phyloP scores from a whole-genome alignment of 176 grass and related monocot species.

The Ensete glaucum region DNA sequence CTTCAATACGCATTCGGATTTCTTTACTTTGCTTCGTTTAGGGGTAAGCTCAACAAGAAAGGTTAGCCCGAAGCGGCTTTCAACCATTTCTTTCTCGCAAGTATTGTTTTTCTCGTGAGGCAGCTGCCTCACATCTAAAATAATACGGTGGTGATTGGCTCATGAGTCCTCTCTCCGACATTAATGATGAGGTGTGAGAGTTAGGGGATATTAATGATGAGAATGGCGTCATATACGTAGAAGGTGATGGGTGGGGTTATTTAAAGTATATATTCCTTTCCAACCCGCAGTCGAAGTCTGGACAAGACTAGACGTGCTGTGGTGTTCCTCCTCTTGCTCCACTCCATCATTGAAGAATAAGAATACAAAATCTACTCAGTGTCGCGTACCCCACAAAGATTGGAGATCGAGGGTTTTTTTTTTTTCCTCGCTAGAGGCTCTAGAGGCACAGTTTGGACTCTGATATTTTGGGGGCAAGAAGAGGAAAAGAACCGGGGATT shows the following conservation, averaged over 20 bases:
- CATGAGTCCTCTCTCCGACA: too few relatives aligned
- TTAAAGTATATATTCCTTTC: conserved; percentile 31
- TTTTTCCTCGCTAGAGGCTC: too few relatives aligned
- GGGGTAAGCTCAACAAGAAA: too few relatives aligned
- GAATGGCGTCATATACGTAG: not conserved
- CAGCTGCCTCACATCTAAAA: too few relatives aligned
- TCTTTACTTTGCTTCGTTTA: too few relatives aligned
- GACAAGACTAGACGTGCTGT: conserved; percentile 27
- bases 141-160: too few relatives aligned
- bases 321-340: not conserved
- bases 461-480: not conserved
- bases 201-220: not conserved
- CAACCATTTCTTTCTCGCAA: too few relatives aligned
- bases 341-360: conserved; percentile 24
- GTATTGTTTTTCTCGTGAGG: too few relatives aligned
- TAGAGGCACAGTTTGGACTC: too few relatives aligned
- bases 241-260: not conserved
- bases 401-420: not conserved
- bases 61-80: too few relatives aligned
- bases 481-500: not conserved
- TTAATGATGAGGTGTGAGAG: too few relatives aligned
- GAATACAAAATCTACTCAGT: conserved; percentile 5
- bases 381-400: not conserved
- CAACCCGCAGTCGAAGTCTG: not conserved
- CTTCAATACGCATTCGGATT: too few relatives aligned